Conservation (phyloP, 257 asterid genomes). For the Solanum appendiculatum region DNA sequence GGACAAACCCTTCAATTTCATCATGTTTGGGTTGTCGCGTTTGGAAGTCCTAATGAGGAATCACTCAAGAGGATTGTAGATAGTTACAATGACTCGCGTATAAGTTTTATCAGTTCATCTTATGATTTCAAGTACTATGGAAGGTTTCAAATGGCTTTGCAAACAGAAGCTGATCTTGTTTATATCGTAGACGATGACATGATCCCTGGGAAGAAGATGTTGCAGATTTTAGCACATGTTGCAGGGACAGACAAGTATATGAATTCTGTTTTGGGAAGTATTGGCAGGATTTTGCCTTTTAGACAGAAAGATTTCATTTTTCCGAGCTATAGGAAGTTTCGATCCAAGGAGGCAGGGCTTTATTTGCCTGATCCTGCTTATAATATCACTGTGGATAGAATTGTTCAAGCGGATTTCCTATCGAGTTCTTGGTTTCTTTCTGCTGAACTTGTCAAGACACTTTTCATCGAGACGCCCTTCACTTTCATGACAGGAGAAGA, state of each 20-base stretch:
- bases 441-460: constrained; percentile 72
- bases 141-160: constrained; percentile 85
- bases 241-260: constrained; percentile 85
- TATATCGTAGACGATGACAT: constrained; percentile 86
- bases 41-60: constrained; percentile 77
- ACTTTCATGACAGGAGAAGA: constrained; percentile 95
- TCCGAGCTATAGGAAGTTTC: constrained; percentile 82
- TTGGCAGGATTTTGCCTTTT: constrained; percentile 90
- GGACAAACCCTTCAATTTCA: constrained; percentile 83
- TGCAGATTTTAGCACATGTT: constrained; percentile 67
- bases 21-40: constrained; percentile 84
- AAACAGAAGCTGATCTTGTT: constrained; percentile 74
- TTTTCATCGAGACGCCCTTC: constrained; percentile 79
- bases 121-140: constrained; percentile 94
- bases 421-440: constrained; percentile 97
- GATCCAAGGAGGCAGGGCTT: constrained; percentile 87
- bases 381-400: constrained; percentile 54
- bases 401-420: constrained; percentile 88
- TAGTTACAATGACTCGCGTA: constrained; percentile 57
- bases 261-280: constrained; percentile 83
- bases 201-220: constrained; percentile 86
- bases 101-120: constrained; percentile 69
- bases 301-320: constrained; percentile 69
- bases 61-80: constrained; percentile 49
- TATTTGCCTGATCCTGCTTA: constrained; percentile 97